Evolutionary conservation across 345 rosid genomes (phyloP), one percentile per base, ranked within the genome.

Genomic region (Mercurialis annua): DNA sequence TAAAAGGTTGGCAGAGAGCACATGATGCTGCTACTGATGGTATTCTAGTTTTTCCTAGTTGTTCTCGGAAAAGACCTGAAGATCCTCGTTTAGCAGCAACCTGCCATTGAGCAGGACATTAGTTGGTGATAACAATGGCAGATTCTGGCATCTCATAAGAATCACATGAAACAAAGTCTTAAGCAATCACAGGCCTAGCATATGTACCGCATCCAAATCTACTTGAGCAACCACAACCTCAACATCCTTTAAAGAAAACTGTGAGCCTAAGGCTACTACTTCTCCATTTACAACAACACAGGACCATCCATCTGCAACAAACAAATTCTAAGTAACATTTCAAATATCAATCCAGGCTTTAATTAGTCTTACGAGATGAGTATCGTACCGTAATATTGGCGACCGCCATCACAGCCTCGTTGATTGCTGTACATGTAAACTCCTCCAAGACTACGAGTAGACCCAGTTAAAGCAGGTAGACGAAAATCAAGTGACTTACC

Each of bases 391-490:
- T 86, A 91, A 78, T 94, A 94, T 52, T 91, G 85, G 68, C 96
- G 92, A 62, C 92, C 77, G 44, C 99, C 99, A 82, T 94, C 99
- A 61, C 99, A 94, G 67, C 99, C 99, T 72, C 92, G 95, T 5
- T 89, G 99, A 81, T 94, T 94, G 73, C 99, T 91, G 77, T 94
- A 94, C 86, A 94, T 82, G 78, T 94, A 94, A 65, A 94, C 92
- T 44, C 99, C 97, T 72, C 99, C 99, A 5, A 91, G 92, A 62
- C 79, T 66, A 58, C 85, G 84, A 76, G 98, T 94, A 63, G 92
- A 95, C 40, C 89, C 88, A 58, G 83, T 86, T 71, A 91, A 86
- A 67, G 95, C 85, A 27, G 66, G 85, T 38, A 91, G 62, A 63
- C 98, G 95, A 63, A 87, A 66, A 78, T 89, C 91, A 66, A 89